phyloP scores from a whole-genome alignment of 805 yeast species.

The Pichia insulana region DNA sequence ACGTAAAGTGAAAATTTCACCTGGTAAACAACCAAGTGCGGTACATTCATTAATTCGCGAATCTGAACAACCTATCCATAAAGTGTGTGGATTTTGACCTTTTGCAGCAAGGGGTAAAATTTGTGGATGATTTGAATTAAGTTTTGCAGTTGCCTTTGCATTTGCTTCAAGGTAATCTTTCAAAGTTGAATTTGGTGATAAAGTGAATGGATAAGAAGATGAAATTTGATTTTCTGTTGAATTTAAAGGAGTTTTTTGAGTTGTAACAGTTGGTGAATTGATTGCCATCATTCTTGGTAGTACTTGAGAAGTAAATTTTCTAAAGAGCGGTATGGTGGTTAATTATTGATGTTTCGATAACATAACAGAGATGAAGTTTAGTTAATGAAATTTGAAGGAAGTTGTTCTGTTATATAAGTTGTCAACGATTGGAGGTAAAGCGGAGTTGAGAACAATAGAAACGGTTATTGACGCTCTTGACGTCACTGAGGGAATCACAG shows the following conservation, averaged over 20 bases:
- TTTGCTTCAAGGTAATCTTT: constrained; percentile 43
- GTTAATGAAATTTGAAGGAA: no score
- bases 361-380: no score
- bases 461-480: no score
- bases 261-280: background rate
- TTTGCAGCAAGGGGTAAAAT: constrained; percentile 56
- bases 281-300: constrained; percentile 12
- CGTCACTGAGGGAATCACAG: no score
- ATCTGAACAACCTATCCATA: constrained; percentile 93
- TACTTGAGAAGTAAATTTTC: constrained; percentile 2
- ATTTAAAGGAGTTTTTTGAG: constrained; percentile 3
- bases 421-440: no score
- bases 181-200: constrained; percentile 39
- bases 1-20: constrained; percentile 83
- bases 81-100: constrained; percentile 88
- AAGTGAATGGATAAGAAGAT: constrained; percentile 30
- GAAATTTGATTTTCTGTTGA: no score
- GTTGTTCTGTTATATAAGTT: no score
- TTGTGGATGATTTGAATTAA: constrained; percentile 44
- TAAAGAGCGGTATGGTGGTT: constrained; percentile 6
- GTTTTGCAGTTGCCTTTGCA: constrained; percentile 35
- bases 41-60: constrained; percentile 80
- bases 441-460: no score
- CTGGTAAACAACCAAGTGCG: constrained; percentile 69
- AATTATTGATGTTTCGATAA: background rate